These are phyloP conservation scores for Coccomyxa sp. DNA, from an alignment of 139 green algal genomes.

Conservation along the genomic window DNA sequence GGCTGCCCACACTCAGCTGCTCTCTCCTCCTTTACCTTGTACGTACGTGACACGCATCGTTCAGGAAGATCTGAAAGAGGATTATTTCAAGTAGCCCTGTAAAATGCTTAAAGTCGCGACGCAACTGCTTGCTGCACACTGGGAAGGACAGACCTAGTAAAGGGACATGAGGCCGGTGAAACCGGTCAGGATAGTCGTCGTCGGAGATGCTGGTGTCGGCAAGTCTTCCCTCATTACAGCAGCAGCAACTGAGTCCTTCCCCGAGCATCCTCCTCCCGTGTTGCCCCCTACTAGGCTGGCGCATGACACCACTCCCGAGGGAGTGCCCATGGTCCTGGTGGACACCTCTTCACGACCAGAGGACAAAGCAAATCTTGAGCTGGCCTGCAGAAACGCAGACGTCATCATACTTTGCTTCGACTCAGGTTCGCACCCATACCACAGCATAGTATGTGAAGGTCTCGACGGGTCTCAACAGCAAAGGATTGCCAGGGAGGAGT, in stretches of 20 bases:
- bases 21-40: no score
- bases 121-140: no score
- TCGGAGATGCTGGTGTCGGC: slow-evolving; percentile 49
- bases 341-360: slow-evolving; percentile 75
- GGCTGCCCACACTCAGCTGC: no score
- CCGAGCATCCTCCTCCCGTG: slow-evolving; percentile 60
- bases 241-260: slow-evolving; percentile 74
- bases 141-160: no score
- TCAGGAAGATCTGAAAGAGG: no score
- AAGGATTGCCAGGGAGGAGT: no score
- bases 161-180: background rate
- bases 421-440: background rate
- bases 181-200: slow-evolving; percentile 10
- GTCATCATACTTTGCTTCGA: slow-evolving; percentile 77
- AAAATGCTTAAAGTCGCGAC: no score
- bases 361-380: slow-evolving; percentile 51
- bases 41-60: no score
- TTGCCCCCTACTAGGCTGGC: slow-evolving; percentile 72
- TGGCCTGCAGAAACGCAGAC: slow-evolving; percentile 49
- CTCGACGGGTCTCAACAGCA: background rate
- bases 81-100: no score
- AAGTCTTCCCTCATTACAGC: slow-evolving; percentile 82
- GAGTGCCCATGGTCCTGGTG: slow-evolving; percentile 64
- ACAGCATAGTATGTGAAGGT: background rate
- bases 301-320: slow-evolving; percentile 59